Conservation (phyloP, 176 grass and related monocot genomes). For the maize (Zea mays) region Zm-B73-REFERENCE-NAM-5.0 NC_050098.1:1603501-1604000, state of each 20-base stretch:
- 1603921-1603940: neutral
- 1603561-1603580: slow-evolving; percentile 41
- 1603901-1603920: neutral
- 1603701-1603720: slow-evolving; percentile 52
- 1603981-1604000: too few species aligned
- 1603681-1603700: slow-evolving; percentile 40
- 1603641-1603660: slow-evolving; percentile 87
- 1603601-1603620: slow-evolving; percentile 56
- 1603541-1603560: slow-evolving; percentile 30
- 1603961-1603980: too few species aligned
- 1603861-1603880: neutral
- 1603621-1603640: slow-evolving; percentile 76
- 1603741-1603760: neutral
- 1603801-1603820: neutral
- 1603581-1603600: slow-evolving; percentile 46
- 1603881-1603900: neutral
- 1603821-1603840: too few species aligned
- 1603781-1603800: neutral
- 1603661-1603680: slow-evolving; percentile 73
- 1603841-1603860: too few species aligned
- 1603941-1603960: too few species aligned
- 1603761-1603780: slow-evolving; percentile 45
- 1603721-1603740: neutral
- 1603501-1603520: slow-evolving; percentile 93
- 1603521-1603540: slow-evolving; percentile 63